These are phyloP conservation scores for Claviceps cyperi DNA, from an alignment of 2,329 filamentous ascomycete species.

Conservation along the genomic window DNA sequence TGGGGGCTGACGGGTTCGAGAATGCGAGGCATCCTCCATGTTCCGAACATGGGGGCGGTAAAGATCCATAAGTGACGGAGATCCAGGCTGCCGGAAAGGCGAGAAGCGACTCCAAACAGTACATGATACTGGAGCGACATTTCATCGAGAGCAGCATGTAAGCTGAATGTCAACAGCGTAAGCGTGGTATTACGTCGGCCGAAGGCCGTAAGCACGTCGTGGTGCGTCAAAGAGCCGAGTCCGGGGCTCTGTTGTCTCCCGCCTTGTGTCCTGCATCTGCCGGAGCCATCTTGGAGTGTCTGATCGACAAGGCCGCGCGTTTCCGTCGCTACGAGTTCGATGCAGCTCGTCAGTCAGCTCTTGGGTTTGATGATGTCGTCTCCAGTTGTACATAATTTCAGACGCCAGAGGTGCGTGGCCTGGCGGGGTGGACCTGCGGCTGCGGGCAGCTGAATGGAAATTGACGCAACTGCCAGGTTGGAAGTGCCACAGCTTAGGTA, in stretches of 20 bases:
- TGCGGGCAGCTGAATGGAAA: too few species aligned
- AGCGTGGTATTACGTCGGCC: neutral
- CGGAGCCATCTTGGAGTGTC: neutral
- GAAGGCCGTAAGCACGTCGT: neutral
- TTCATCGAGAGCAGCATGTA: neutral
- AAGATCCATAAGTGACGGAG: neutral
- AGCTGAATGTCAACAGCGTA: neutral
- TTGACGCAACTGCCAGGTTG: too few species aligned
- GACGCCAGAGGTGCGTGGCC: too few species aligned
- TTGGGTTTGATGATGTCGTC: neutral
- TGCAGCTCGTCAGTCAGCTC: too few species aligned
- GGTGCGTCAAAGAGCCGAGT: neutral
- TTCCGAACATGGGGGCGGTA: neutral
- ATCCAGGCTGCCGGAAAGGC: neutral
- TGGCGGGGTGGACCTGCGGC: too few species aligned
- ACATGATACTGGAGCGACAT: neutral
- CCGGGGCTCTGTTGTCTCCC: neutral
- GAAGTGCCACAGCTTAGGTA: too few species aligned
- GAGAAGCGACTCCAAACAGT: neutral
- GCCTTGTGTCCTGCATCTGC: neutral
- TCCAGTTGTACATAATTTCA: neutral
- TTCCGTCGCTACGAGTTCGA: neutral
- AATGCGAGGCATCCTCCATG: conserved; percentile 3
- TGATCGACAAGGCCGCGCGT: neutral
- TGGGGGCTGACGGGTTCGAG: neutral